Base-by-base conservation (phyloP, 2,329 filamentous ascomycete species). In the Trichophyton verrucosum region DNA sequence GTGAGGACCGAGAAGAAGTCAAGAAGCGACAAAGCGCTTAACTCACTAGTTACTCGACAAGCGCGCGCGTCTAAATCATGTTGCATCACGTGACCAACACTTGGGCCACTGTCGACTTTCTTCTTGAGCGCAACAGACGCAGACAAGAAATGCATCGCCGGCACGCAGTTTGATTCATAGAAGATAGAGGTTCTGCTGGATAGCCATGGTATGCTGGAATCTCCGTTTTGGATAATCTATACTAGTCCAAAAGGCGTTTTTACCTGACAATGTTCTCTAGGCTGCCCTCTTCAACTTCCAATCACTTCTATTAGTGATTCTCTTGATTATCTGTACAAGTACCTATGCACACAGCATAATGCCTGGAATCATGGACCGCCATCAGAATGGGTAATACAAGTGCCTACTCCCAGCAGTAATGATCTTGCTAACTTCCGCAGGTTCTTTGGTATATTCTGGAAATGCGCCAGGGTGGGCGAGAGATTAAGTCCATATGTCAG, bases 241-340 rank as follows among this genome's bases (percentile, higher is more conserved):
- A 22, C 11, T 22, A 27, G 13, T 24, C 15, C 13, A 30, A 27
- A 30, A 13, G 20, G 5, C 15, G 46, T 9, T 24, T 49, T 44
- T 36, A 22, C 38, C 56, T 58, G 40, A 58, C 40, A 4, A 17
- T 1, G 6, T 22, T 3, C 47, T 42, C 58, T 70, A 96, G 94
- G 88, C 94, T 62, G 94, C 94, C 60, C 87, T 99, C 70, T 96
- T 99, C 86, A 97, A 97, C 78, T 97, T 99, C 80, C 91, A 96
- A 76, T 95, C 91, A 62, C 87, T 97, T 68, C 84, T 99, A 68
- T 84, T 97, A 69, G 92, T 96, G 67, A 85, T 99, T 69, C 85
- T 99, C 58, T 87, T 99, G 67, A 85, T 95, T 68, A 95, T 97
- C 72, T 99, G 94, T 82, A 96, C 94, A 61, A 91, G 89, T 75